Base-by-base conservation (phyloP, 805 yeast species). In the Kodamaea sagamina region DNA sequence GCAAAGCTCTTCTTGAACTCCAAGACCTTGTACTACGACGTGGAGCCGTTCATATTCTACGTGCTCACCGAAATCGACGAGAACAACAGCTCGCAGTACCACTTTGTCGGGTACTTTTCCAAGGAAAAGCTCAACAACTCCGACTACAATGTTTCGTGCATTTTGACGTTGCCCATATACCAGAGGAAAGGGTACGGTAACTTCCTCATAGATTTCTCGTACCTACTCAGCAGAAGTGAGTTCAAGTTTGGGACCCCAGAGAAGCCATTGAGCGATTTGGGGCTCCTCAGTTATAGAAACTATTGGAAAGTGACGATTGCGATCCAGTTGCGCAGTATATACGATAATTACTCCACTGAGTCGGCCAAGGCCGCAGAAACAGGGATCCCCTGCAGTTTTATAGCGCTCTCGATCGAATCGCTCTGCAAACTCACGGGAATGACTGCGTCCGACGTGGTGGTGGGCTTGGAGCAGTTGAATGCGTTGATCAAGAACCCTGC, bases 81-180 rank as follows among this genome's bases (percentile, higher is more conserved):
- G 17, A 40, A 44, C 15, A 65, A 68, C 53, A 59, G 68, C 18
- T 53, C 63, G 3, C 54, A 54, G 12, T 84, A 84, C 57, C 89
- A 87, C 57, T 86, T 93, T 64, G 90, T 90, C 28, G 99, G 99
- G 0, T 93, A 93, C 62, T 93, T 93, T 59, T 86, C 96, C 17
- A 93, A 93, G 55, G 97, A 90, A 55, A 83, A 83, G 53, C 68
- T 85, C 47, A 84, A 82, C 50, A 75, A 82, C 22, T 79, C 92
- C 0, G 82, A 79, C 51, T 89, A 86, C 59, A 92, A 92, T 55
- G 81, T 93, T 17, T 84, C 95, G 46, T 93, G 99, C 66, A 92
- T 93, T 32, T 68, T 93, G 53, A 89, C 97, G 0, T 66, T 92
- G 28, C 99, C 98, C 1, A 81, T 82, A 2, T 82, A 84, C 58